These are phyloP conservation scores for Trametes versicolor DNA, from an alignment of 1,284 basidiomycete species.

Conservation along the genomic window DNA sequence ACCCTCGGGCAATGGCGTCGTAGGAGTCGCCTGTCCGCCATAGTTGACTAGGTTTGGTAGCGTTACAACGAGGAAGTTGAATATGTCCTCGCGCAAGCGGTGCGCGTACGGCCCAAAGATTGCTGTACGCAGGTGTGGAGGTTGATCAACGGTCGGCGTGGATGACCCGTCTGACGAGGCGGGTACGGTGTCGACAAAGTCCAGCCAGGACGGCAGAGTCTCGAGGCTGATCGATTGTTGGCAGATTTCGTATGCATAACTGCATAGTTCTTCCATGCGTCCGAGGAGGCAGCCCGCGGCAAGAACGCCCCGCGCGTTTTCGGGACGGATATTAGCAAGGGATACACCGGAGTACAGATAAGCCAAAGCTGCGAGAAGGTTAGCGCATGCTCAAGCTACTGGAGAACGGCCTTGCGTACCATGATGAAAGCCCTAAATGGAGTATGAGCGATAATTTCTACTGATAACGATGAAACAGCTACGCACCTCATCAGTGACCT, in stretches of 20 bases:
- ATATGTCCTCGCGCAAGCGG: conserved; percentile 74
- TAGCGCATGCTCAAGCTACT: conserved; percentile 18
- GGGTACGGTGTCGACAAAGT: conserved; percentile 74
- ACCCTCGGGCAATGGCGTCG: conserved; percentile 48
- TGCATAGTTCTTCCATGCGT: conserved; percentile 85
- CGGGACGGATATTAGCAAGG: conserved; percentile 70
- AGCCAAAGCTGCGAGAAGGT: conserved; percentile 63
- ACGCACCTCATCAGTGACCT: conserved; percentile 85
- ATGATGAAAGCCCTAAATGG: conserved; percentile 66
- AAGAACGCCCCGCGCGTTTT: conserved; percentile 84
- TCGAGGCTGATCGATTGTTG: conserved; percentile 77
- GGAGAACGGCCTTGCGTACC: conserved; percentile 58
- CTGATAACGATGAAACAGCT: conserved; percentile 2
- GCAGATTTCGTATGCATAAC: conserved; percentile 82
- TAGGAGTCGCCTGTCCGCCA: conserved; percentile 40
- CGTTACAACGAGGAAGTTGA: conserved; percentile 78
- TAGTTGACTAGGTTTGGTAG: conserved; percentile 69
- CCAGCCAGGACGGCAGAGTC: conserved; percentile 78
- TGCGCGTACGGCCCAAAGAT: conserved; percentile 79
- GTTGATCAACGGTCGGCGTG: conserved; percentile 52
- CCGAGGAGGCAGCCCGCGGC: conserved; percentile 85
- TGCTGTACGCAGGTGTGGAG: conserved; percentile 55
- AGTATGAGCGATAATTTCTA: not conserved
- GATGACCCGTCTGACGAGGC: conserved; percentile 59
- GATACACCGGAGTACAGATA: conserved; percentile 83